A percentile compares a stretch with the other conserved stretches of the same genome.
Evolutionary conservation across 768 basidiomycete species (phyloP).

Genomic region (Tephrocybe rancida): DNA sequence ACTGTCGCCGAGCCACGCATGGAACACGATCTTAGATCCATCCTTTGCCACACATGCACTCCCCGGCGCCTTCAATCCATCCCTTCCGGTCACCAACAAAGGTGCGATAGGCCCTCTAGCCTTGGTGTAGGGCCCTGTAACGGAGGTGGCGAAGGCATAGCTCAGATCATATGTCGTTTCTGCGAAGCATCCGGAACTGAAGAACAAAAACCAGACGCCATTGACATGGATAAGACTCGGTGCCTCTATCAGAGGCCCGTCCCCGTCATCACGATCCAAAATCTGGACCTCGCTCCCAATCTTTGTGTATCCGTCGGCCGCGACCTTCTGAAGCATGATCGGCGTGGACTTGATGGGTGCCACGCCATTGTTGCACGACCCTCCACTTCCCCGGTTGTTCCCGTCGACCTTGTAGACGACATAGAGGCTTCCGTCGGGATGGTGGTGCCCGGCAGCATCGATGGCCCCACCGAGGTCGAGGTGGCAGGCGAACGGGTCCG

Average conservation of each 20-base stretch:
- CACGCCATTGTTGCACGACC: slow-evolving; percentile 16
- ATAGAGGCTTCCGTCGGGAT: slow-evolving; percentile 17
- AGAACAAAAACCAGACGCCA: slow-evolving; percentile 16
- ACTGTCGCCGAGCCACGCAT: slow-evolving; percentile 12
- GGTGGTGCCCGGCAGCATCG: slow-evolving; percentile 15
- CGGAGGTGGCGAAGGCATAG: slow-evolving; percentile 15
- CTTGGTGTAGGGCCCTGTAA: slow-evolving; percentile 16
- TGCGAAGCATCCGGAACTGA: slow-evolving; percentile 16
- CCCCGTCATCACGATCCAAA: slow-evolving; percentile 16
- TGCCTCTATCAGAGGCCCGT: slow-evolving; percentile 15
- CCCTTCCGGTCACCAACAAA: slow-evolving; percentile 9
- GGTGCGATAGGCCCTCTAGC: slow-evolving; percentile 14
- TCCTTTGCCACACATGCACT: slow-evolving; percentile 12
- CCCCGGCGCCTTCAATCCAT: slow-evolving; percentile 17
- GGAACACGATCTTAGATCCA: slow-evolving; percentile 14
- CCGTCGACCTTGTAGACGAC: slow-evolving; percentile 18
- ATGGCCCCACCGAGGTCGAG: slow-evolving; percentile 14
- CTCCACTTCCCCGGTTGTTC: slow-evolving; percentile 14
- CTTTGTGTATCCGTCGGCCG: slow-evolving; percentile 16
- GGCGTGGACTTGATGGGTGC: slow-evolving; percentile 17
- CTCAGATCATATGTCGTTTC: slow-evolving; percentile 17
- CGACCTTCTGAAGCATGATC: slow-evolving; percentile 18
- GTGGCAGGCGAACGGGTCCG: slow-evolving; percentile 12
- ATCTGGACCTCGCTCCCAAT: slow-evolving; percentile 14
- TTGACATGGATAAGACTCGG: slow-evolving; percentile 17